A percentile compares a stretch with the other conserved stretches of the same genome.
Conservation (phyloP, 495 filamentous ascomycete species). For the Aspergillus kassunensis region DNA sequence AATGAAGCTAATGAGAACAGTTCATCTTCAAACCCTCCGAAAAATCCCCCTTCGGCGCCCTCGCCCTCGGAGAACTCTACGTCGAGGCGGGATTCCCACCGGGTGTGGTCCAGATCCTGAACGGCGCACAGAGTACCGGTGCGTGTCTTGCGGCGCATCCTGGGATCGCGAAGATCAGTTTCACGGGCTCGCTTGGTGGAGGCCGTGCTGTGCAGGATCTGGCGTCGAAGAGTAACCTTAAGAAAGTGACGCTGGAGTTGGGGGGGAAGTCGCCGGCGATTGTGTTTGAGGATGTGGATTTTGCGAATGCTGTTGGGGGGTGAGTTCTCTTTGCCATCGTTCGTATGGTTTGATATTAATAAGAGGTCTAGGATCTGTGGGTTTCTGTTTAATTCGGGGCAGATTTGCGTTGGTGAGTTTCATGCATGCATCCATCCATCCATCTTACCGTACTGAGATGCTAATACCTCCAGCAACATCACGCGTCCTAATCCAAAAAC, state of each 20-base stretch:
- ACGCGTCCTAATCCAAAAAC: slow-evolving; percentile 11
- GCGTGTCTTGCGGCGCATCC: slow-evolving; percentile 26
- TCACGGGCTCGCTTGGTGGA: slow-evolving; percentile 18
- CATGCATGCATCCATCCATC: not conserved
- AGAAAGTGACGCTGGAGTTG: slow-evolving; percentile 39
- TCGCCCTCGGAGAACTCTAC: slow-evolving; percentile 48
- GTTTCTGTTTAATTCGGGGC: slow-evolving; percentile 44
- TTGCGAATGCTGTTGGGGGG: slow-evolving; percentile 14
- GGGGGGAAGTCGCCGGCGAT: slow-evolving; percentile 38
- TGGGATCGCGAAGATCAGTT: slow-evolving; percentile 17
- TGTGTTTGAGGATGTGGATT: slow-evolving; percentile 34
- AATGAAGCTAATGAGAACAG: no score
- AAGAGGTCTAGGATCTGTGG: not conserved
- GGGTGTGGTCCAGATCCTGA: slow-evolving; percentile 81
- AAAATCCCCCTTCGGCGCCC: slow-evolving; percentile 77
- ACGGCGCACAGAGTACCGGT: slow-evolving; percentile 66
- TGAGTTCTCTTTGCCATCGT: not conserved
- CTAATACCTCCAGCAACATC: not conserved
- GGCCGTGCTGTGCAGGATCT: slow-evolving; percentile 15
- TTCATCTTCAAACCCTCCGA: slow-evolving; percentile 81
- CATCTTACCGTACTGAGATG: no score
- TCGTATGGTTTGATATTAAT: no score
- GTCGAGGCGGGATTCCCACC: slow-evolving; percentile 84
- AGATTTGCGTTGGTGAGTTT: slow-evolving; percentile 35
- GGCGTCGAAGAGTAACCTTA: slow-evolving; percentile 43